These are phyloP conservation scores for Ganoderma lingzhi DNA, from an alignment of 1,284 basidiomycete species.

Conservation along the genomic window DNA sequence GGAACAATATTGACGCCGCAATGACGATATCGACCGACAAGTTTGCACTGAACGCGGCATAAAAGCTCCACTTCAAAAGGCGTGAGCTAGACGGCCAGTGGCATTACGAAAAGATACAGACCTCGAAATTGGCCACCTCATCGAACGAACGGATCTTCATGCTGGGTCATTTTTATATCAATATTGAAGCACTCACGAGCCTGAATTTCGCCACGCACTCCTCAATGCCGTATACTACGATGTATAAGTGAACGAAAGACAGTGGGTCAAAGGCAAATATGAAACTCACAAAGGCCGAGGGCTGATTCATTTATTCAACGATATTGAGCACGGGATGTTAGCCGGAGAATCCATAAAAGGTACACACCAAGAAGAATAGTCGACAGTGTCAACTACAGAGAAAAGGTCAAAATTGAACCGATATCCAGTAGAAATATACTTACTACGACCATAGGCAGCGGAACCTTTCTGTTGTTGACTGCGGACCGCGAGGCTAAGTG, in stretches of 20 bases:
- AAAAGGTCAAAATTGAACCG: neutral
- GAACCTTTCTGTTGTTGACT: conserved; percentile 19
- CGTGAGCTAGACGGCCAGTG: neutral
- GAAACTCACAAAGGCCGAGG: neutral
- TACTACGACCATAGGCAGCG: conserved; percentile 12
- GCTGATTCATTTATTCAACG: neutral
- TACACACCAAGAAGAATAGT: conserved; percentile 8
- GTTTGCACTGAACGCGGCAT: neutral
- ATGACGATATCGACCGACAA: neutral
- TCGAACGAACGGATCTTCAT: neutral
- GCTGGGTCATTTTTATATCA: neutral
- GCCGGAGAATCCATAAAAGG: neutral
- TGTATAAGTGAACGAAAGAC: neutral
- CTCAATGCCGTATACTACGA: neutral
- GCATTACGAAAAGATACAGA: neutral
- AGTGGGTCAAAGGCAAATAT: neutral
- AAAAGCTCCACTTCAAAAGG: conserved; percentile 4
- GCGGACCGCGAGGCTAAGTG: neutral
- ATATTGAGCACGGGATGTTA: neutral
- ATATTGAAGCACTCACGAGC: neutral
- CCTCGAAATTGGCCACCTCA: neutral
- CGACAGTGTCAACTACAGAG: neutral
- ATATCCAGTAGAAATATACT: neutral
- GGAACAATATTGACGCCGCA: conserved; percentile 8
- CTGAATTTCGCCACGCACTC: neutral